A percentile compares a stretch with the other conserved stretches of the same genome.
Conservation (phyloP, 192 early-diverging fungal genomes). For the Podila horticola region DNA sequence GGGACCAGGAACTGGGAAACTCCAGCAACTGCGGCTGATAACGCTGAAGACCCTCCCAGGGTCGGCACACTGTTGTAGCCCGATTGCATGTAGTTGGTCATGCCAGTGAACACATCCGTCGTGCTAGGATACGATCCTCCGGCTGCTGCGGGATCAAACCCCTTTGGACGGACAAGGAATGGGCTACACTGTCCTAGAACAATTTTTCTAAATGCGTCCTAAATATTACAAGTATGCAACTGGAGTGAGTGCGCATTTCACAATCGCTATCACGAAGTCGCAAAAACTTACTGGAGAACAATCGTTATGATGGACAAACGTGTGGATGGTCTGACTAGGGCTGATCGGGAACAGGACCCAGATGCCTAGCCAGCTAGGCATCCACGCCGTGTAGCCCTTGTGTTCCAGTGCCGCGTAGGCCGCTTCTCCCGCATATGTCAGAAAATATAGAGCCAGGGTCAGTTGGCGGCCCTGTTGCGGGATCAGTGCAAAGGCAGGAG, state of each 20-base stretch:
- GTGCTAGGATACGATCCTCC: not conserved
- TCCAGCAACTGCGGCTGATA: not conserved
- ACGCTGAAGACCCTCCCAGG: not conserved
- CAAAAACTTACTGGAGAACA: conserved; percentile 34
- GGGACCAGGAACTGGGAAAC: not conserved
- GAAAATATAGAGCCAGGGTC: conserved; percentile 28
- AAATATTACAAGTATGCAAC: not conserved
- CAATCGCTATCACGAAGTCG: too few relatives aligned
- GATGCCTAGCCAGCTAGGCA: conserved; percentile 31
- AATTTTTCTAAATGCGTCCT: not conserved
- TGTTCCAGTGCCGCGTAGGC: conserved; percentile 7
- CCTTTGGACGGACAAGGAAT: not conserved
- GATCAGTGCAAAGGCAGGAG: conserved; percentile 20
- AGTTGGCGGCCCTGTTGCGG: conserved; percentile 16
- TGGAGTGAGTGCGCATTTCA: not conserved
- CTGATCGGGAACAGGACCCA: conserved; percentile 25
- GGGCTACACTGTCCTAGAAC: not conserved
- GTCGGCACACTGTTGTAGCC: not conserved
- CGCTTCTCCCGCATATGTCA: conserved; percentile 30
- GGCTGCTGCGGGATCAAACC: not conserved
- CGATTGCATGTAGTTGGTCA: not conserved
- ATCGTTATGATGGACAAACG: conserved; percentile 23
- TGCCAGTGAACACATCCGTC: not conserved
- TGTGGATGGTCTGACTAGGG: conserved; percentile 13
- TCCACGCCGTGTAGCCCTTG: conserved; percentile 3